These are phyloP conservation scores for Tolypocladium nubicola DNA, from an alignment of 2,329 filamentous ascomycete species.

Conservation along the genomic window DNA sequence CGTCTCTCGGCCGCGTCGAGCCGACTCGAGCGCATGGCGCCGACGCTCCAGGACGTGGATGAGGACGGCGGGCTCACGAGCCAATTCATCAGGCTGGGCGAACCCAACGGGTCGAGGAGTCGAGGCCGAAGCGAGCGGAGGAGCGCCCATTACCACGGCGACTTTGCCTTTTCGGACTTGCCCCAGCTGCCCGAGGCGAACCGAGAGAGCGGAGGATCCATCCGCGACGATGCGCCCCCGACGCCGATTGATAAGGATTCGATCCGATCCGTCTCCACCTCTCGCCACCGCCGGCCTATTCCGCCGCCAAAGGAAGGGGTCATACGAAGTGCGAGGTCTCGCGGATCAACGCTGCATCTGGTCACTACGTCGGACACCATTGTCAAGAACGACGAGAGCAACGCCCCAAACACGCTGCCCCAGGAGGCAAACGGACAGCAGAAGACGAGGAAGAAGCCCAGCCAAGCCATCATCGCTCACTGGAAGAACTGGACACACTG, in stretches of 20 bases:
- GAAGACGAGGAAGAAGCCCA: constrained; percentile 45
- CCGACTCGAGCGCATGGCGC: constrained; percentile 70
- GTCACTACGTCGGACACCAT: constrained; percentile 55
- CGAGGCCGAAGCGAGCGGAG: constrained; percentile 71
- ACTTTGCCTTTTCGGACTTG: constrained; percentile 61
- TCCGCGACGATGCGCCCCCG: constrained; percentile 39
- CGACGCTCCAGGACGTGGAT: constrained; percentile 66
- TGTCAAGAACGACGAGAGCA: constrained; percentile 16
- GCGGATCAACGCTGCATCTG: constrained; percentile 78
- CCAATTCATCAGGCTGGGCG: constrained; percentile 30
- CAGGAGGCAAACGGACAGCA: constrained; percentile 21
- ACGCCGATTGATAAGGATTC: constrained; percentile 72
- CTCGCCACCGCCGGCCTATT: constrained; percentile 61
- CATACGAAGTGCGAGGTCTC: constrained; percentile 56
- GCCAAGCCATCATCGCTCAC: constrained; percentile 46
- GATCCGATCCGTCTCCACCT: constrained; percentile 65
- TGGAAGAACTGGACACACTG: constrained; percentile 57
- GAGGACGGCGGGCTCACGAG: constrained; percentile 55
- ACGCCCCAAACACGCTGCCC: constrained; percentile 7
- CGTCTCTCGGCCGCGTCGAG: constrained; percentile 85
- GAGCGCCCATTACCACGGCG: constrained; percentile 51
- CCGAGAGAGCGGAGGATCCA: constrained; percentile 15
- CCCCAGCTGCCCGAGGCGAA: constrained; percentile 61
- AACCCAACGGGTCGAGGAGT: constrained; percentile 44
- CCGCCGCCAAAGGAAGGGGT: constrained; percentile 79